Base-by-base conservation (phyloP, 805 yeast species). In the Helenozyma baotianmanensis region DNA sequence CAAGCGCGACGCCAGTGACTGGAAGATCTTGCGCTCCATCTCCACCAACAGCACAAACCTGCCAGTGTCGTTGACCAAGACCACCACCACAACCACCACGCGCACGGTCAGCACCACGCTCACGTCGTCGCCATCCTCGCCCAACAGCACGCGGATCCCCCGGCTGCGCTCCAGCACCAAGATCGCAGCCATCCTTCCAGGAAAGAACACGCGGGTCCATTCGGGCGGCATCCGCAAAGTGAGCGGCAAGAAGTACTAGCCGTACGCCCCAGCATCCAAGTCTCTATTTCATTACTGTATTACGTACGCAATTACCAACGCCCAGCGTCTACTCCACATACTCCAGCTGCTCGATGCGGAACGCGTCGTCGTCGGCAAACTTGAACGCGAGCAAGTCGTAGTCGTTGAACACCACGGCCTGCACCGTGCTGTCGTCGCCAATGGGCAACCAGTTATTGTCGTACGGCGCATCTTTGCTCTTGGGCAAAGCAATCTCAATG, bases 71-170 rank as follows among this genome's bases (percentile, higher is more conserved):
- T 44, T 64, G 40, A 68, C 68, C 11, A 70, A 64, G 33, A 60
- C 64, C 9, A 61, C 65, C 10, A 70, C 74, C 2, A 68, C 69
- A 3, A 69, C 76, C 3, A 72, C 74, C 6, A 71, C 77, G 7
- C 60, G 74, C 6, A 70, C 74, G 1, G 70, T 71, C 4, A 70
- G 76, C 43, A 56, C 62, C 2, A 60, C 65, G 2, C 45, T 59
- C 33, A 50, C 58, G 21, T 53, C 60, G 11, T 54, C 65, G 8
- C 68, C 67, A n/a, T 45, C 62, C 6, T 50, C 61, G 4, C 56
- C 57, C 4, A 32, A 39, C n/a, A 33, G 35, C 8, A 14, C 24
- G 17, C 33, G 35, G 23, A 23, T 45, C 10, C 39, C 47, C 21
- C 29, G 32, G 33, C 41, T 47, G 7, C 36, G 48, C 7, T 45